Conservation (phyloP, 2,329 filamentous ascomycete species). For the Chrysoporthe deuterocubensis region DNA sequence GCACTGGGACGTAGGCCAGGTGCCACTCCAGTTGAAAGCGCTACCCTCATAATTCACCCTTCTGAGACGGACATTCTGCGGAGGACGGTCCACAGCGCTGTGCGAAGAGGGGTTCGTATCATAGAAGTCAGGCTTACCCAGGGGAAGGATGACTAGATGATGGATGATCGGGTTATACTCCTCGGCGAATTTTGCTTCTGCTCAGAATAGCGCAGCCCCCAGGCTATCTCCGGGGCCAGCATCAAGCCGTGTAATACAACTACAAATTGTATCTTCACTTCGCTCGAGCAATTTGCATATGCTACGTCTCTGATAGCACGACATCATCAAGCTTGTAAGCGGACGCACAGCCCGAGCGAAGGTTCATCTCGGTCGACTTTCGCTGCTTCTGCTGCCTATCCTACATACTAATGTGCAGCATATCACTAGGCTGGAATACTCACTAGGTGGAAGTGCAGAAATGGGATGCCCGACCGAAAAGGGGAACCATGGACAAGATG, state of each 20-base stretch:
- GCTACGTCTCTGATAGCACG: neutral
- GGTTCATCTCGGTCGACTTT: neutral
- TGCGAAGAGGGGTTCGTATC: neutral
- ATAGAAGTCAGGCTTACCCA: neutral
- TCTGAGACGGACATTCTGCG: neutral
- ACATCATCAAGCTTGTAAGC: neutral
- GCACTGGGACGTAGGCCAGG: neutral
- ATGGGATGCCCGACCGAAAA: neutral
- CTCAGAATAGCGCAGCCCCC: neutral
- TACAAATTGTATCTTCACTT: neutral
- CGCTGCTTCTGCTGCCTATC: neutral
- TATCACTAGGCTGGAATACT: neutral
- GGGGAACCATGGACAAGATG: neutral
- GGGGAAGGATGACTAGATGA: conserved; percentile 10
- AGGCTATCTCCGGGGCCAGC: neutral
- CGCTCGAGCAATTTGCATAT: neutral
- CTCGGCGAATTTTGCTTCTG: neutral
- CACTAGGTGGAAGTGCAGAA: too few species aligned
- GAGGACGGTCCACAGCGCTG: too few species aligned
- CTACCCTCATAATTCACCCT: neutral
- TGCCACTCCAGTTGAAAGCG: neutral
- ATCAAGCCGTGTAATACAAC: neutral
- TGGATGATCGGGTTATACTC: conserved; percentile 16
- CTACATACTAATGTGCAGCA: neutral
- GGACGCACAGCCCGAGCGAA: neutral